Percentiles rank a stretch among this genome's conserved stretches.
These are phyloP conservation scores for Coemansia nantahalensis DNA, from an alignment of 192 early-diverging fungal genomes.

Conservation along the genomic window DNA sequence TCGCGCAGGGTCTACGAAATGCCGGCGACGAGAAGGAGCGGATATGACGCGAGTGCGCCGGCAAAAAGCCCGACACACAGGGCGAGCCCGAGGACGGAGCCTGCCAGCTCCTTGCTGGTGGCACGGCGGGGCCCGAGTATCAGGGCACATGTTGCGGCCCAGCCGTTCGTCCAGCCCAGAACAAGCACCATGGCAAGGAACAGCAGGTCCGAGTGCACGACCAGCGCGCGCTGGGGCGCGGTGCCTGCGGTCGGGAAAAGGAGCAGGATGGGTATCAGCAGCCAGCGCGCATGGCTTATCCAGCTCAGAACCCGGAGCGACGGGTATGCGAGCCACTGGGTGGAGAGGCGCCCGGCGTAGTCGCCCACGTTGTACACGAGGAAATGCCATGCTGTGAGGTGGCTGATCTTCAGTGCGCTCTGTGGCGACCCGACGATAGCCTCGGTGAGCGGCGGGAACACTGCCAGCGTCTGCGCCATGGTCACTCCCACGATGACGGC, in stretches of 20 bases:
- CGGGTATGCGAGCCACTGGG: slow-evolving; percentile 35
- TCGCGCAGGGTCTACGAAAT: slow-evolving; percentile 31
- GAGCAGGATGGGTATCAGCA: slow-evolving; percentile 56
- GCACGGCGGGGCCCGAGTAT: slow-evolving; percentile 55
- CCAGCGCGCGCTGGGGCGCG: slow-evolving; percentile 3
- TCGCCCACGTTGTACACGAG: slow-evolving; percentile 73
- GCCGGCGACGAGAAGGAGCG: slow-evolving; percentile 33
- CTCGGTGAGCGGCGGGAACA: slow-evolving; percentile 75
- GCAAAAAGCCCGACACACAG: slow-evolving; percentile 63
- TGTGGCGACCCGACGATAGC: slow-evolving; percentile 53
- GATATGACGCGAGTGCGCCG: slow-evolving; percentile 58
- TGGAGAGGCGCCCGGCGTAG: slow-evolving; percentile 62
- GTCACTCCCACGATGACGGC: slow-evolving; percentile 51
- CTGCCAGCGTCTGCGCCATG: slow-evolving; percentile 64
- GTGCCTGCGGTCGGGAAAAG: slow-evolving; percentile 42
- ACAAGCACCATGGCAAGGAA: slow-evolving; percentile 54
- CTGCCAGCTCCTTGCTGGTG: slow-evolving; percentile 58
- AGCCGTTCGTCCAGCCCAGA: slow-evolving; percentile 68
- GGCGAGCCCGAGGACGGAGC: slow-evolving; percentile 69
- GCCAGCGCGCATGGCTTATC: slow-evolving; percentile 28
- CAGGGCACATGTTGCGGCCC: slow-evolving; percentile 61
- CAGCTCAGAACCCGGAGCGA: slow-evolving; percentile 36
- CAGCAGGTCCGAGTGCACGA: slow-evolving; percentile 38
- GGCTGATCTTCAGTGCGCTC: slow-evolving; percentile 13
- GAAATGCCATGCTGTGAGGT: slow-evolving; percentile 67